These are phyloP conservation scores for Teunomyces kruisii DNA, from an alignment of 805 yeast species.

Conservation along the genomic window DNA sequence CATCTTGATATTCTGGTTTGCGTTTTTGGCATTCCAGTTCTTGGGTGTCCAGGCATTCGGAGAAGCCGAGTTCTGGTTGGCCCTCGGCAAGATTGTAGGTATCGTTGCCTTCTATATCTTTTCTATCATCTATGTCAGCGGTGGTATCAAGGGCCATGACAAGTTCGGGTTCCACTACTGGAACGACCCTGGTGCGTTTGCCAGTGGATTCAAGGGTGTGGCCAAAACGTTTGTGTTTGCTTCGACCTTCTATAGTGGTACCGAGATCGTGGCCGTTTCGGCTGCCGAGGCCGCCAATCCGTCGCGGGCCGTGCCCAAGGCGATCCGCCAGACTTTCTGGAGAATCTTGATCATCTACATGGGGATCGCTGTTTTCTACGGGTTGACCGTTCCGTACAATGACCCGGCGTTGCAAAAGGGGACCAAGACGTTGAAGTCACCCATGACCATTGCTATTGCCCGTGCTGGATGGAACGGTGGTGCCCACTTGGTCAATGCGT, in stretches of 20 bases:
- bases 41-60: constrained; percentile 56
- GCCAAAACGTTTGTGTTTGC: constrained; percentile 60
- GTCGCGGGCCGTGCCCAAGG: constrained; percentile 54
- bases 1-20: constrained; percentile 51
- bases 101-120: constrained; percentile 51
- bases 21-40: constrained; percentile 50
- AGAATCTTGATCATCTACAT: constrained; percentile 54
- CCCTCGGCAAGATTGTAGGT: constrained; percentile 48
- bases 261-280: constrained; percentile 56
- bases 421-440: constrained; percentile 42
- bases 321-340: constrained; percentile 55
- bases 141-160: constrained; percentile 39
- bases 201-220: constrained; percentile 52
- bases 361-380: constrained; percentile 55
- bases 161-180: constrained; percentile 45
- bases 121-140: constrained; percentile 45
- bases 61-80: constrained; percentile 55
- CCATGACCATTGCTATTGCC: constrained; percentile 38
- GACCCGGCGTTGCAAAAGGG: constrained; percentile 44
- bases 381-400: constrained; percentile 58
- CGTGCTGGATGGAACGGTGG: constrained; percentile 45
- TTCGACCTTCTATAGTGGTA: constrained; percentile 59
- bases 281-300: constrained; percentile 67
- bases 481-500: constrained; percentile 58
- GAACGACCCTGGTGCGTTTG: constrained; percentile 45